These are phyloP conservation scores for Penicillium janthinellum DNA, from an alignment of 2,329 filamentous ascomycete species.

Conservation along the genomic window DNA sequence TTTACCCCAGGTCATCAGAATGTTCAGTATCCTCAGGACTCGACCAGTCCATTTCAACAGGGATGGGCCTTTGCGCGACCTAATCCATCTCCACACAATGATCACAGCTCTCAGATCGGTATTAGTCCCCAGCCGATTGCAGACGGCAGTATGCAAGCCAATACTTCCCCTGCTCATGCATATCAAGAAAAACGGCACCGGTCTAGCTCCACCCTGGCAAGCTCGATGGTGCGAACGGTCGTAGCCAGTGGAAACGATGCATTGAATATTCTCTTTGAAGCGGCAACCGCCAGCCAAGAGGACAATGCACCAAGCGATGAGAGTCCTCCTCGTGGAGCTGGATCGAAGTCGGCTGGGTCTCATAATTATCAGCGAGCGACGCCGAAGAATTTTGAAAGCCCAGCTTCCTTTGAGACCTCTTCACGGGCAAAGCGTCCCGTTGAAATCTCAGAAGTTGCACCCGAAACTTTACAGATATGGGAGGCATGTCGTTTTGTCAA, in stretches of 20 bases:
- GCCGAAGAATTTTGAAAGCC: constrained; percentile 22
- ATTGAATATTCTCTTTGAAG: constrained; percentile 56
- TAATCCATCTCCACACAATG: constrained; percentile 18
- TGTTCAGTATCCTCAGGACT: constrained; percentile 9
- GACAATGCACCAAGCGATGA: constrained; percentile 34
- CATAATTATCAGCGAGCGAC: constrained; percentile 14
- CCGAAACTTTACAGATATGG: constrained; percentile 49
- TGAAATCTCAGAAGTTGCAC: constrained; percentile 31
- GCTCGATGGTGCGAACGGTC: constrained; percentile 47
- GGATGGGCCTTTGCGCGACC: constrained; percentile 16
- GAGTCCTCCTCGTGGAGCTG: constrained; percentile 26
- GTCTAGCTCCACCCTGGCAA: constrained; percentile 36
- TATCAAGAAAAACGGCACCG: constrained; percentile 27
- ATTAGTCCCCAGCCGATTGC: constrained; percentile 14
- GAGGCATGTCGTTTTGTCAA: constrained; percentile 55
- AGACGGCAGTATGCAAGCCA: constrained; percentile 8
- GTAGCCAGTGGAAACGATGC: constrained; percentile 59
- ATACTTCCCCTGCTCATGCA: constrained; percentile 12
- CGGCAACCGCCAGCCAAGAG: constrained; percentile 46
- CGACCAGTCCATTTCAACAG: constrained; percentile 20
- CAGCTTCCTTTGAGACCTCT: constrained; percentile 22
- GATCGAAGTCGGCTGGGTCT: constrained; percentile 19
- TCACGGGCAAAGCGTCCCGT: constrained; percentile 30
- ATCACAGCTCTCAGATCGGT: constrained; percentile 16
- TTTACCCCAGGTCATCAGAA: constrained; percentile 9